A percentile compares a stretch with the other conserved stretches of the same genome.
Conservation (phyloP, 441 rosid genomes). For the Populus trichocarpa region DNA sequence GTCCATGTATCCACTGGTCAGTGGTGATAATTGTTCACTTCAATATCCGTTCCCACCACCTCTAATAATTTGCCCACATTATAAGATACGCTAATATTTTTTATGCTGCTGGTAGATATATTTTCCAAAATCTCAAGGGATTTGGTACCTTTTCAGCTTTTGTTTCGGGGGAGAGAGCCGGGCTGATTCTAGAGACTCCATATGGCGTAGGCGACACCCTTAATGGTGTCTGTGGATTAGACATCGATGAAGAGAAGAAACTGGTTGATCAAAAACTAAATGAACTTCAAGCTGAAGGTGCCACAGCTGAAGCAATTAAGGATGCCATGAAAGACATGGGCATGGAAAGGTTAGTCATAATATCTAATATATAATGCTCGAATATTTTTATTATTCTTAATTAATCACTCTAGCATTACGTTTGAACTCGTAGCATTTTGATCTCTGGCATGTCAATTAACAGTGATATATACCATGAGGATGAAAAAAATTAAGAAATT, state of each 20-base stretch:
- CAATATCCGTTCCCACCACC: background rate
- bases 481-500: too few species aligned
- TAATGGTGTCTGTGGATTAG: constrained; percentile 49
- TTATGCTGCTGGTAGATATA: background rate
- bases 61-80: background rate
- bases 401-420: background rate
- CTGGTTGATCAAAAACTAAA: constrained; percentile 46
- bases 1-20: constrained; percentile 92
- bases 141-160: constrained; percentile 44
- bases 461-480: too few species aligned
- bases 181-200: constrained; percentile 55
- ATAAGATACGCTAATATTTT: background rate
- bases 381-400: background rate
- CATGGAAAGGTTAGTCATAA: constrained; percentile 33
- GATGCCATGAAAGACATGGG: constrained; percentile 42
- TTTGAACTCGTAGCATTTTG: too few species aligned
- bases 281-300: constrained; percentile 49
- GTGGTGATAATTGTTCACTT: background rate
- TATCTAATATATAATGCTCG: background rate
- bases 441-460: too few species aligned
- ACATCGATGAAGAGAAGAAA: constrained; percentile 51
- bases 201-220: constrained; percentile 60
- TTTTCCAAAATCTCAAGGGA: background rate
- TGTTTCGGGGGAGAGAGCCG: constrained; percentile 66
- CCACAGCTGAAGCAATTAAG: constrained; percentile 35